phyloP scores from a whole-genome alignment of 2,329 filamentous ascomycete genomes.

The Fusarium camptoceras region DNA sequence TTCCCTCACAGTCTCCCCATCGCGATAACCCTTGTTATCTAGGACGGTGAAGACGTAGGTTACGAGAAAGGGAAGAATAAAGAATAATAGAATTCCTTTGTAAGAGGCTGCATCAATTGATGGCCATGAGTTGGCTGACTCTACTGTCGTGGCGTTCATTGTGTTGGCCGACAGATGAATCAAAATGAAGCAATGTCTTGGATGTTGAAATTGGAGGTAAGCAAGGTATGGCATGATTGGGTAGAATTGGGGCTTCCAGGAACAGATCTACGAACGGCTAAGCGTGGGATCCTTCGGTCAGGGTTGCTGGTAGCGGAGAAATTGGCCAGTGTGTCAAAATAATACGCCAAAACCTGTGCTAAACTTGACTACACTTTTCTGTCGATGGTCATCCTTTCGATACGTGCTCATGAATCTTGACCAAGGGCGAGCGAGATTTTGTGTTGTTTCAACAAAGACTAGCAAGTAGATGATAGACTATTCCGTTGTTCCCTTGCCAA shows the following conservation, averaged over 20 bases:
- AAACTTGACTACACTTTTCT: fast-evolving
- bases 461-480: too few species aligned
- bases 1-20: constrained; percentile 1
- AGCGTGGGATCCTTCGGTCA: not conserved
- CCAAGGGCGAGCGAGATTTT: too few species aligned
- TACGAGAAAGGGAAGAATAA: constrained; percentile 4
- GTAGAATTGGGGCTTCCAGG: fast-evolving
- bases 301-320: too few species aligned
- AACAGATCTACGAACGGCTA: not conserved
- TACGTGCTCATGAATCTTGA: too few species aligned
- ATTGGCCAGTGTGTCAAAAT: too few species aligned
- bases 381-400: too few species aligned
- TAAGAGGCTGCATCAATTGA: not conserved
- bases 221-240: not conserved
- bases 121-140: not conserved
- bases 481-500: too few species aligned
- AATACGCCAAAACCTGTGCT: fast-evolving
- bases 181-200: not conserved
- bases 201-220: not conserved
- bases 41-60: constrained; percentile 23
- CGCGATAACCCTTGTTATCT: constrained; percentile 6
- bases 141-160: constrained; percentile 14
- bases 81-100: not conserved
- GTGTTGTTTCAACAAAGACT: too few species aligned
- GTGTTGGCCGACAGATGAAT: not conserved